These are phyloP conservation scores for Flaveria linearis DNA, from an alignment of 129 eudicot species.

Conservation along the genomic window DNA sequence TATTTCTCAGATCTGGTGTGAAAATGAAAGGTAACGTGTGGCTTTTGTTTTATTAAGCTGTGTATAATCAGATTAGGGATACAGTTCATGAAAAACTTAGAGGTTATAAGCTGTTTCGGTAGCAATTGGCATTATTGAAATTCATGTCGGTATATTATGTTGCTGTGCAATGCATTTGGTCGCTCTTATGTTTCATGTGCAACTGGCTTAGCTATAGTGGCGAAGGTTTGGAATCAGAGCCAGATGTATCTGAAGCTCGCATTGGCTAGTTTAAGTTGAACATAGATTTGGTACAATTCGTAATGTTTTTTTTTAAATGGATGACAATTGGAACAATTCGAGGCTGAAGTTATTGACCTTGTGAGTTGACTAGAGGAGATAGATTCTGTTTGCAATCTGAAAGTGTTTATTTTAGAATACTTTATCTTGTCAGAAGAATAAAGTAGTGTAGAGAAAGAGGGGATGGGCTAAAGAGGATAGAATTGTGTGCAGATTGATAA, in stretches of 20 bases:
- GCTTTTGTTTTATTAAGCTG: constrained; percentile 3
- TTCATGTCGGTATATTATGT: neutral
- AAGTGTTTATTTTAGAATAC: constrained; percentile 10
- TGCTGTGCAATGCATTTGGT: constrained; percentile 8
- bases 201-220: neutral
- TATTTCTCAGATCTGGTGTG: constrained; percentile 30
- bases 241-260: neutral
- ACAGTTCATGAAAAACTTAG: neutral
- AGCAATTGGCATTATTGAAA: neutral
- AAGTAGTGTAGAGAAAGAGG: neutral
- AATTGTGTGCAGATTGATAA: neutral
- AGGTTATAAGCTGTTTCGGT: neutral
- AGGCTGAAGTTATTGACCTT: neutral
- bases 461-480: constrained; percentile 17
- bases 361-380: constrained; percentile 12
- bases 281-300: neutral
- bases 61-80: constrained; percentile 21
- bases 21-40: constrained; percentile 14
- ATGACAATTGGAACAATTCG: neutral
- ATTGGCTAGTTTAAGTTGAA: constrained; percentile 10
- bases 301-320: neutral
- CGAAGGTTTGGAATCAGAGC: constrained; percentile 13
- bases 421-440: constrained; percentile 9
- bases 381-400: neutral
- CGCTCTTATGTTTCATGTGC: neutral